Conservation (phyloP, 208 protist species). For the Trypanosoma avium region DNA sequence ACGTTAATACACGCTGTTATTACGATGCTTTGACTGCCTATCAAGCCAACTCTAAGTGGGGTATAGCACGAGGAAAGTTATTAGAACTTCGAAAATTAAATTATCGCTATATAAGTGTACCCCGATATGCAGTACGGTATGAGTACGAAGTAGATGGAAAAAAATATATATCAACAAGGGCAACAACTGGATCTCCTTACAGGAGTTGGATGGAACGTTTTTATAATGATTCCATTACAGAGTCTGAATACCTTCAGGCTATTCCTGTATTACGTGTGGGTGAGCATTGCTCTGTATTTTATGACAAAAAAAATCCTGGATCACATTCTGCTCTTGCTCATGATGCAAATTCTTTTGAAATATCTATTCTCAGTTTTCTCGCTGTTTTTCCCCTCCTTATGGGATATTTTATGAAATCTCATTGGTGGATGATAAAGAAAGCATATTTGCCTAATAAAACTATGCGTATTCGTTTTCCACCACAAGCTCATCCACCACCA, state of each 20-base stretch:
- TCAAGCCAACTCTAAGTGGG: slow-evolving; percentile 66
- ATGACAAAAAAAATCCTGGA: slow-evolving; percentile 78
- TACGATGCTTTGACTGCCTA: slow-evolving; percentile 73
- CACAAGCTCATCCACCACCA: slow-evolving; percentile 50
- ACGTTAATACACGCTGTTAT: slow-evolving; percentile 81
- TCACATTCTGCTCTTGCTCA: slow-evolving; percentile 75
- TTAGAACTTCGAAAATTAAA: slow-evolving; percentile 86
- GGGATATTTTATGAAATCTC: slow-evolving; percentile 80
- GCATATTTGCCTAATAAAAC: slow-evolving; percentile 81
- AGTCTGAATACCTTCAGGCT: slow-evolving; percentile 87
- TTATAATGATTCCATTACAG: slow-evolving; percentile 87
- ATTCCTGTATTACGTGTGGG: slow-evolving; percentile 83
- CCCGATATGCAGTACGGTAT: slow-evolving; percentile 81
- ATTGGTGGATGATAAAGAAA: slow-evolving; percentile 77
- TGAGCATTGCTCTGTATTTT: slow-evolving; percentile 82
- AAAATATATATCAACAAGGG: slow-evolving; percentile 70
- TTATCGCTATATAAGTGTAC: slow-evolving; percentile 85
- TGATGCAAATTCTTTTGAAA: slow-evolving; percentile 88
- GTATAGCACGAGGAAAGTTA: slow-evolving; percentile 69
- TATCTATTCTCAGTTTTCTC: slow-evolving; percentile 75
- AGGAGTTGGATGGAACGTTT: slow-evolving; percentile 74
- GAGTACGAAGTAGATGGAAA: slow-evolving; percentile 85
- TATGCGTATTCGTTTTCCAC: slow-evolving; percentile 73
- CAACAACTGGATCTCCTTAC: slow-evolving; percentile 84
- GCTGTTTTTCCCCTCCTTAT: slow-evolving; percentile 80